Conservation (phyloP, 2,329 filamentous ascomycete species). For the Colletotrichum sp. region DNA sequence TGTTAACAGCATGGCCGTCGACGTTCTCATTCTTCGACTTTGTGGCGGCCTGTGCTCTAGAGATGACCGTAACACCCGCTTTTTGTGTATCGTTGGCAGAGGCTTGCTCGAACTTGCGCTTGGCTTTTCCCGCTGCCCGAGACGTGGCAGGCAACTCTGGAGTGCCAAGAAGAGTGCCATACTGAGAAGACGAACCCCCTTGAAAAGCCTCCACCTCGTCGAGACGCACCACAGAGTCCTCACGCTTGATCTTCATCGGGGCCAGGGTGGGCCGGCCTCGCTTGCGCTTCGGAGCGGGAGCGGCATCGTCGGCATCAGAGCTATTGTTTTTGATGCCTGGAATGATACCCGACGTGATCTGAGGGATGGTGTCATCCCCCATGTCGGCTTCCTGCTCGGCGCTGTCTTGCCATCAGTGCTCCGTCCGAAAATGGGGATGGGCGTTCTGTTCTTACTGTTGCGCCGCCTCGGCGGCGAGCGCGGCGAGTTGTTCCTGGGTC, state of each 20-base stretch:
- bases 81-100: neutral
- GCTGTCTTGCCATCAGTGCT: neutral
- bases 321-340: neutral
- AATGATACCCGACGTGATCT: constrained; percentile 3
- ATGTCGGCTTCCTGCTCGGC: neutral
- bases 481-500: neutral
- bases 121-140: neutral
- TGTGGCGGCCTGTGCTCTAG: neutral
- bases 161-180: neutral
- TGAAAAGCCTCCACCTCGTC: neutral
- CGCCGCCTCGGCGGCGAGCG: neutral
- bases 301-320: neutral
- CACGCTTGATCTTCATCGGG: neutral
- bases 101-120: neutral
- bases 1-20: neutral
- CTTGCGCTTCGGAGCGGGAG: neutral
- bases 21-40: neutral
- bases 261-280: neutral
- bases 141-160: neutral
- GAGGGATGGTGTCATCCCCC: neutral
- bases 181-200: neutral
- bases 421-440: neutral
- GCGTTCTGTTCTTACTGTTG: neutral
- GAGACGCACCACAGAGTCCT: neutral
- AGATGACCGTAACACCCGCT: neutral